Conservation (phyloP, 139 green algal species). For the Trebouxia sp. region DNA sequence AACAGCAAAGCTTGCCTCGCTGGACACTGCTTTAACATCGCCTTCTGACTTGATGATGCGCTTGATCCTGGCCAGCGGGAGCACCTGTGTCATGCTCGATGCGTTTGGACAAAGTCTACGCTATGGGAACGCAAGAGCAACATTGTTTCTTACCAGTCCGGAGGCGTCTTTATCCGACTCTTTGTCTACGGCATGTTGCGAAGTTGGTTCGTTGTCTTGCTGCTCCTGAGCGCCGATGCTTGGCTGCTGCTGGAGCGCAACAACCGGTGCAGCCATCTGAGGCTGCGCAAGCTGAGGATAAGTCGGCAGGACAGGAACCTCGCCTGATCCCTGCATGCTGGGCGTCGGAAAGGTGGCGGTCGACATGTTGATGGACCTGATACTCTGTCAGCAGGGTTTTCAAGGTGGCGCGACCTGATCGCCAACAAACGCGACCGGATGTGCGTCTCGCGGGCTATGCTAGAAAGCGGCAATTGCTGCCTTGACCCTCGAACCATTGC, state of each 20-base stretch:
- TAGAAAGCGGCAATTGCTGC: neutral
- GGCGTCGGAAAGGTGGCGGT: neutral
- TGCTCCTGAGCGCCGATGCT: neutral
- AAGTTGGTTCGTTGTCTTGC: neutral
- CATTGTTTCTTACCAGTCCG: neutral
- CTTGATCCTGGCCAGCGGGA: conserved; percentile 31
- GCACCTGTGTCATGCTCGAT: no score
- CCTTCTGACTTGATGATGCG: conserved; percentile 34
- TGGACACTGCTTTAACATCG: conserved; percentile 35
- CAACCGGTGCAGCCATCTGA: neutral
- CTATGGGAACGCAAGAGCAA: neutral
- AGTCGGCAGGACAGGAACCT: neutral
- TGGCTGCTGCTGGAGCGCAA: neutral
- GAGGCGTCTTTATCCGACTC: conserved; percentile 9
- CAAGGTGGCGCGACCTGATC: no score
- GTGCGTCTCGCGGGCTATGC: neutral
- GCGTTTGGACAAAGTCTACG: no score
- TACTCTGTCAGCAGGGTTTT: no score
- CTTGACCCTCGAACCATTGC: neutral
- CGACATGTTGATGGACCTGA: no score
- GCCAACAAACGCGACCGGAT: no score
- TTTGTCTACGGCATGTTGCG: conserved; percentile 1
- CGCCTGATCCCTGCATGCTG: neutral
- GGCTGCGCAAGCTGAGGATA: neutral
- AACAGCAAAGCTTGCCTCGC: conserved; percentile 33